Evolutionary conservation across 169 alveolate genomes (phyloP).

Genomic region (Cryptosporidium viatorum): DNA sequence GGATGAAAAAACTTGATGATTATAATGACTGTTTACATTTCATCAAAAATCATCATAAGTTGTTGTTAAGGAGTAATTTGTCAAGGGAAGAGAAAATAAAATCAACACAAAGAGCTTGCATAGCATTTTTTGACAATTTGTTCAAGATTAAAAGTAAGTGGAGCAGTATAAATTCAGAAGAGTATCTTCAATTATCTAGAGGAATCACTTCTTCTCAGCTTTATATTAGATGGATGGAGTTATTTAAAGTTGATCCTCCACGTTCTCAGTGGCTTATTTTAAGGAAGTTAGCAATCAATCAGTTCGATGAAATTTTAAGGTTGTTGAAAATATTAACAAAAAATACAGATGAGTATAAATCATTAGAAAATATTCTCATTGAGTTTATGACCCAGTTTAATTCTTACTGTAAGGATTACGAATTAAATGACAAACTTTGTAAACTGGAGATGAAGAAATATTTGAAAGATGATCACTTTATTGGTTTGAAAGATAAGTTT

Average conservation of each 20-base stretch:
- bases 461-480: neutral
- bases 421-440: neutral
- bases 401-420: neutral
- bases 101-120: conserved; percentile 35
- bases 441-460: neutral
- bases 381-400: conserved; percentile 57
- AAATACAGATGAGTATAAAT: neutral
- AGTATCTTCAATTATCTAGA: conserved; percentile 2
- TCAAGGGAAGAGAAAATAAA: neutral
- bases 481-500: neutral
- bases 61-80: neutral
- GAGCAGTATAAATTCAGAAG: neutral
- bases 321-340: conserved; percentile 23
- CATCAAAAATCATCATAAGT: conserved; percentile 11
- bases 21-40: conserved; percentile 38
- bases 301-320: conserved; percentile 46
- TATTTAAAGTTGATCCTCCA: conserved; percentile 62
- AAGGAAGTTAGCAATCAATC: conserved; percentile 30
- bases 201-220: conserved; percentile 6
- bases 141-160: conserved; percentile 35
- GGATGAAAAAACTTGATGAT: neutral
- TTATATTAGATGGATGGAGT: conserved; percentile 32
- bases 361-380: conserved; percentile 14
- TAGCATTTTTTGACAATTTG: conserved; percentile 2
- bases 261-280: conserved; percentile 62